A percentile compares a stretch with the other conserved stretches of the same genome.
Conservation (phyloP, 352 stramenopile genomes). For the Pythium coloratum region DNA sequence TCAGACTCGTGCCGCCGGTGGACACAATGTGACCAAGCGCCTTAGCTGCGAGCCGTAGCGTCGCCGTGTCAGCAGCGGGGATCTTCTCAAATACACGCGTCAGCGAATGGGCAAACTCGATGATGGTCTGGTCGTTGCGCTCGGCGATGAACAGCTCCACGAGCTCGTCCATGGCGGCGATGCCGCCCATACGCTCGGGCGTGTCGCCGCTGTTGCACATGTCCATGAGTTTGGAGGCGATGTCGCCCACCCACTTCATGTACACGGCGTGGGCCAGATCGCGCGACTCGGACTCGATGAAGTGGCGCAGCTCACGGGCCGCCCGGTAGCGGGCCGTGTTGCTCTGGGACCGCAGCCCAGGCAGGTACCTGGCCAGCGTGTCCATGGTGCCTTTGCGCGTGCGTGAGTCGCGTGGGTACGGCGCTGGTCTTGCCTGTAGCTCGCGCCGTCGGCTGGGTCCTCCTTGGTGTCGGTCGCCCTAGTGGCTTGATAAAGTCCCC, state of each 20-base stretch:
- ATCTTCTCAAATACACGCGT: slow-evolving; percentile 89
- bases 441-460: neutral
- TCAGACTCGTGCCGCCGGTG: slow-evolving; percentile 80
- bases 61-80: slow-evolving; percentile 64
- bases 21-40: slow-evolving; percentile 87
- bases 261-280: slow-evolving; percentile 84
- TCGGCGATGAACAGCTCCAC: slow-evolving; percentile 89
- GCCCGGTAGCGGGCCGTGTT: slow-evolving; percentile 59
- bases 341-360: slow-evolving; percentile 69
- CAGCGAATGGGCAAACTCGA: slow-evolving; percentile 87
- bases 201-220: slow-evolving; percentile 80
- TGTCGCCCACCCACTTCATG: slow-evolving; percentile 86
- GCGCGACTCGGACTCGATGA: slow-evolving; percentile 85
- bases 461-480: neutral
- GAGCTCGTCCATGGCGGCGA: slow-evolving; percentile 88
- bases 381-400: slow-evolving; percentile 39
- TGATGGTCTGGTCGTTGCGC: slow-evolving; percentile 89
- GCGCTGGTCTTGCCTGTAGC: neutral
- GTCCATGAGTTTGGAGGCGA: slow-evolving; percentile 80
- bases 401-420: neutral
- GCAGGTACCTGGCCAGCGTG: slow-evolving; percentile 74
- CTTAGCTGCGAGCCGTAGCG: slow-evolving; percentile 73
- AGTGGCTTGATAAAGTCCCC: neutral
- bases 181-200: slow-evolving; percentile 80
- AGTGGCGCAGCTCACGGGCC: slow-evolving; percentile 74